Percentiles rank a stretch among this genome's conserved stretches.
Conservation (phyloP, 116 monocot species). For the Papilionanthe hybrid region DNA sequence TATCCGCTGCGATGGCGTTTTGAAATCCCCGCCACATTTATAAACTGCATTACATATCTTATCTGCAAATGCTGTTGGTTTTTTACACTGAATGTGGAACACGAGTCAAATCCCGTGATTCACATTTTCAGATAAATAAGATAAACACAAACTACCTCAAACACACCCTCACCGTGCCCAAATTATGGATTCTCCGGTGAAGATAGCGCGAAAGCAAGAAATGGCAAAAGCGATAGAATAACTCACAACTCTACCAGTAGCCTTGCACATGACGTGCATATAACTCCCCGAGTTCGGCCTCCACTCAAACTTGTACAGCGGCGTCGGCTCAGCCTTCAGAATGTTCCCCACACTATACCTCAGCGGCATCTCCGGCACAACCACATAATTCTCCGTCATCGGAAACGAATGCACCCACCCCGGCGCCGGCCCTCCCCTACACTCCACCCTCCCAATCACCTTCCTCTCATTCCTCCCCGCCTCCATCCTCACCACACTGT, state of each 20-base stretch:
- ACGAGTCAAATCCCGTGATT: too few relatives aligned
- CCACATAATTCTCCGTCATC: slow-evolving; percentile 42
- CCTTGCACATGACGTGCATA: slow-evolving; percentile 85
- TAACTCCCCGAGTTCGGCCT: slow-evolving; percentile 63
- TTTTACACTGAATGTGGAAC: too few relatives aligned
- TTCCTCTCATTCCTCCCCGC: slow-evolving; percentile 41
- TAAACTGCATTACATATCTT: too few relatives aligned
- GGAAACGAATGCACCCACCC: slow-evolving; percentile 67
- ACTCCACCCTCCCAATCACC: slow-evolving; percentile 40
- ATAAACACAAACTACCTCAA: too few relatives aligned
- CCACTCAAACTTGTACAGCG: slow-evolving; percentile 63
- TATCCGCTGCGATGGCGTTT: too few relatives aligned
- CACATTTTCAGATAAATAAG: too few relatives aligned
- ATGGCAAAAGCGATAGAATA: background rate
- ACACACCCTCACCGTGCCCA: too few relatives aligned
- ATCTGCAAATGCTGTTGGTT: too few relatives aligned
- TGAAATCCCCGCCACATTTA: too few relatives aligned
- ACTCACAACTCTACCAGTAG: slow-evolving; percentile 53
- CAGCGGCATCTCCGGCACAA: slow-evolving; percentile 96
- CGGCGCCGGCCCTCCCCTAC: slow-evolving; percentile 44
- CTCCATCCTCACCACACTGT: slow-evolving; percentile 75
- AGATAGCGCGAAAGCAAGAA: too few relatives aligned
- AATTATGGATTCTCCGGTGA: too few relatives aligned
- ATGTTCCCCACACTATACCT: slow-evolving; percentile 59
- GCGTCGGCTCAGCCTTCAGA: slow-evolving; percentile 51